These are phyloP conservation scores for Leccinum variicolor DNA, from an alignment of 768 basidiomycete genomes.

Conservation along the genomic window DNA sequence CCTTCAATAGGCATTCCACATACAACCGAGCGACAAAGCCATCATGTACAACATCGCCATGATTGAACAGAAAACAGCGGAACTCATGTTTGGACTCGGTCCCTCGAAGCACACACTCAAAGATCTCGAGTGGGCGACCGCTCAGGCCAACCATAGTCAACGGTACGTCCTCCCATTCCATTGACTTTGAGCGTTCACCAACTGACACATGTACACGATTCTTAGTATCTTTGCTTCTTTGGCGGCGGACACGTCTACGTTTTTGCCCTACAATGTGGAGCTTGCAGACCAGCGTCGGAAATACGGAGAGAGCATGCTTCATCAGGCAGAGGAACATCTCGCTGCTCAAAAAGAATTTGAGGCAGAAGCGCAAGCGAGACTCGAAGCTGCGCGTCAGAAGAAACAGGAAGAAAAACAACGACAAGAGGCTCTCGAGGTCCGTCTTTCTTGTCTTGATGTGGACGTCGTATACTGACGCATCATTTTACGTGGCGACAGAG, in stretches of 20 bases:
- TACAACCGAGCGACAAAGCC: constrained; percentile 87
- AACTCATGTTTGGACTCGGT: constrained; percentile 74
- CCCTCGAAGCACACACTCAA: constrained; percentile 75
- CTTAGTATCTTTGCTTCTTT: constrained; percentile 79
- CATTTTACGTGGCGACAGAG: constrained; percentile 37
- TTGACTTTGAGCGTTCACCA: neutral
- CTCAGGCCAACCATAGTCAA: constrained; percentile 82
- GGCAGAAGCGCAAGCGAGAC: constrained; percentile 62
- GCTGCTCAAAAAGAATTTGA: constrained; percentile 63
- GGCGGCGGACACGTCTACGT: constrained; percentile 63
- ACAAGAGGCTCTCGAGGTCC: constrained; percentile 63
- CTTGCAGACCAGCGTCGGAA: constrained; percentile 86
- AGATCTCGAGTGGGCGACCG: constrained; percentile 75
- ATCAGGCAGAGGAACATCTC: constrained; percentile 21
- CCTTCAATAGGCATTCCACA: constrained; percentile 65
- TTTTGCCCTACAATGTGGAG: constrained; percentile 80
- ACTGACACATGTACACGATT: neutral
- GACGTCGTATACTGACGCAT: neutral
- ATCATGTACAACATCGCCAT: constrained; percentile 95
- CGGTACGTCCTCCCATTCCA: constrained; percentile 53
- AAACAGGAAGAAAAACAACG: constrained; percentile 79
- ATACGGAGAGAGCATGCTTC: constrained; percentile 85
- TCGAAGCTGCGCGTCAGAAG: constrained; percentile 72
- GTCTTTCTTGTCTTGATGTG: constrained; percentile 17
- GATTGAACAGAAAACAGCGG: constrained; percentile 95